Conservation (phyloP, 2,329 filamentous ascomycete genomes). For the Didymella keratinophila region DNA sequence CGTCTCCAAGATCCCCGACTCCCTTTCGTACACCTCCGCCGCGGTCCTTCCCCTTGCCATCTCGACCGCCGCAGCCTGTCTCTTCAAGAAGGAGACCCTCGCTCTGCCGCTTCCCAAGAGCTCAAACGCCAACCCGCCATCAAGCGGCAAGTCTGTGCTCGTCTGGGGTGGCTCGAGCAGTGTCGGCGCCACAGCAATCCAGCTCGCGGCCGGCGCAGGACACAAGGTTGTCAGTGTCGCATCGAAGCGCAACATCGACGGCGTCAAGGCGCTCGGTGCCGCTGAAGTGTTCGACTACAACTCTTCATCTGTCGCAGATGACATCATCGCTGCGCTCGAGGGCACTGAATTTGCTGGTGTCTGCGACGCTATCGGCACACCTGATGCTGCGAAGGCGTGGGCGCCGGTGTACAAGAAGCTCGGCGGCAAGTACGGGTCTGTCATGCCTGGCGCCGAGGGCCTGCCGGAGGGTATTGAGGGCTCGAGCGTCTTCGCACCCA, state of each 20-base stretch:
- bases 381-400: conserved; percentile 35
- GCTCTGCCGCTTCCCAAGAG: conserved; percentile 49
- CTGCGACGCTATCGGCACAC: conserved; percentile 50
- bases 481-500: conserved; percentile 31
- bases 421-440: conserved; percentile 40
- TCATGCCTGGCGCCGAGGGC: conserved; percentile 30
- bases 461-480: conserved; percentile 42
- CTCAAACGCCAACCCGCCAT: conserved; percentile 44
- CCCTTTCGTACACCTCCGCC: conserved; percentile 50
- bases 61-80: conserved; percentile 54
- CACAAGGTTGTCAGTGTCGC: conserved; percentile 53
- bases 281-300: conserved; percentile 46
- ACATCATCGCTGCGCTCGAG: conserved; percentile 52
- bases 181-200: conserved; percentile 55
- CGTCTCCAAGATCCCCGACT: conserved; percentile 51
- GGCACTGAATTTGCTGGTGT: conserved; percentile 53
- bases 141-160: conserved; percentile 51
- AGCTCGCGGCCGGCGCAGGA: conserved; percentile 53
- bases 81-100: conserved; percentile 53
- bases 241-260: conserved; percentile 44
- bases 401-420: conserved; percentile 40
- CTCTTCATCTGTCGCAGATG: conserved; percentile 41
- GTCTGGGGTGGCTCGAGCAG: conserved; percentile 61
- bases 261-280: conserved; percentile 42
- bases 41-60: conserved; percentile 56